These are phyloP conservation scores for Fusarium miscanthi DNA, from an alignment of 2,329 filamentous ascomycete genomes.

Conservation along the genomic window DNA sequence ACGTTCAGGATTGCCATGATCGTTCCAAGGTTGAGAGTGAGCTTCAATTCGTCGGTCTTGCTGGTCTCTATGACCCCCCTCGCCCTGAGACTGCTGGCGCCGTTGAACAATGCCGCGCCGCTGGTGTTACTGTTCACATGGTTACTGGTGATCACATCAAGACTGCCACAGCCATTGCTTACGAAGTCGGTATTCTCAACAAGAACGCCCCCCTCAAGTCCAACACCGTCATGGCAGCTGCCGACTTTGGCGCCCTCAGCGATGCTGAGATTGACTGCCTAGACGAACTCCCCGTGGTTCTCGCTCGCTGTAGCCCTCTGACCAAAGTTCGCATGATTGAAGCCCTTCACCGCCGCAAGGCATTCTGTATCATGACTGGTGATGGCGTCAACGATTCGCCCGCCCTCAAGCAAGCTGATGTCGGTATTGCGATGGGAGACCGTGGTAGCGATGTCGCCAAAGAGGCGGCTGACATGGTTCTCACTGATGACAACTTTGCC, in stretches of 20 bases:
- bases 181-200: slow-evolving; percentile 71
- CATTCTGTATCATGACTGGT: slow-evolving; percentile 80
- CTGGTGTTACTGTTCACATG: slow-evolving; percentile 76
- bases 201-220: slow-evolving; percentile 50
- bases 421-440: slow-evolving; percentile 80
- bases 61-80: slow-evolving; percentile 79
- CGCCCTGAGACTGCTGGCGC: slow-evolving; percentile 73
- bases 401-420: slow-evolving; percentile 77
- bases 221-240: slow-evolving; percentile 68
- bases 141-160: slow-evolving; percentile 76
- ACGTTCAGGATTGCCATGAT: slow-evolving; percentile 54
- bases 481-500: slow-evolving; percentile 90
- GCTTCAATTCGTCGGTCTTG: slow-evolving; percentile 74
- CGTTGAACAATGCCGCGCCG: slow-evolving; percentile 67
- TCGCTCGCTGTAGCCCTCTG: slow-evolving; percentile 75
- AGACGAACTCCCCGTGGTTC: slow-evolving; percentile 71
- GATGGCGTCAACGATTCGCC: slow-evolving; percentile 82
- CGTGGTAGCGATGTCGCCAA: slow-evolving; percentile 79
- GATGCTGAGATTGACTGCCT: slow-evolving; percentile 72
- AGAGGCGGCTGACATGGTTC: slow-evolving; percentile 86
- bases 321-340: slow-evolving; percentile 83
- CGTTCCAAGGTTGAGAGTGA: slow-evolving; percentile 66
- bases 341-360: slow-evolving; percentile 74
- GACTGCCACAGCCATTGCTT: slow-evolving; percentile 73
- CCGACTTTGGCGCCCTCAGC: slow-evolving; percentile 70